Conservation (phyloP, 2,329 filamentous ascomycete genomes). For the Colletotrichum karsti region DNA sequence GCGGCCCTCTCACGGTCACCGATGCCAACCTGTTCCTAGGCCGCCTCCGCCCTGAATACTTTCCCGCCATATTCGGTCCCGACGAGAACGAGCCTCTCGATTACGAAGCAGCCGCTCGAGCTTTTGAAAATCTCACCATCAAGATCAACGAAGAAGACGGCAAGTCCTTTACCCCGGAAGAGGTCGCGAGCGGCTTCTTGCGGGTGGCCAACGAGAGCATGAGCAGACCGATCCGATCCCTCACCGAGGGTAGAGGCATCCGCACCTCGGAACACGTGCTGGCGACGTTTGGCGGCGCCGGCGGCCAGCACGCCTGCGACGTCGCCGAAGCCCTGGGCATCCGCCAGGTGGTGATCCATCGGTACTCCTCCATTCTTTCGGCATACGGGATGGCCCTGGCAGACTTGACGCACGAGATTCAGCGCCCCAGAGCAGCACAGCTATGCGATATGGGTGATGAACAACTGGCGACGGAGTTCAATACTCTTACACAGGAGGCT, state of each 20-base stretch:
- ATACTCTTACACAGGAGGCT: too few relatives aligned
- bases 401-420: slow-evolving; percentile 45
- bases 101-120: slow-evolving; percentile 44
- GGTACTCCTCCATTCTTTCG: slow-evolving; percentile 39
- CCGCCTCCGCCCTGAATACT: slow-evolving; percentile 67
- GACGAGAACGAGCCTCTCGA: slow-evolving; percentile 67
- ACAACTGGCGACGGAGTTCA: too few relatives aligned
- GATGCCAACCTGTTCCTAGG: slow-evolving; percentile 77
- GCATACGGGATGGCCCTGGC: slow-evolving; percentile 50
- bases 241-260: slow-evolving; percentile 45
- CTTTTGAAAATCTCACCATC: slow-evolving; percentile 50
- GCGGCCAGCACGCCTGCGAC: slow-evolving; percentile 50
- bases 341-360: slow-evolving; percentile 44
- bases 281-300: slow-evolving; percentile 43
- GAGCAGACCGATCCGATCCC: slow-evolving; percentile 43
- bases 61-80: slow-evolving; percentile 77
- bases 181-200: slow-evolving; percentile 41
- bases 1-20: slow-evolving; percentile 76
- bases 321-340: slow-evolving; percentile 47
- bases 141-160: slow-evolving; percentile 44
- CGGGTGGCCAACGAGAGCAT: slow-evolving; percentile 45
- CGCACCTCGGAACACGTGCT: slow-evolving; percentile 43
- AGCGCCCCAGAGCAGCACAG: slow-evolving; percentile 40
- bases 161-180: not conserved
- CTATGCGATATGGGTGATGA: too few relatives aligned